phyloP scores from a whole-genome alignment of 345 rosid genomes.

The Arabidopsis thaliana region DNA sequence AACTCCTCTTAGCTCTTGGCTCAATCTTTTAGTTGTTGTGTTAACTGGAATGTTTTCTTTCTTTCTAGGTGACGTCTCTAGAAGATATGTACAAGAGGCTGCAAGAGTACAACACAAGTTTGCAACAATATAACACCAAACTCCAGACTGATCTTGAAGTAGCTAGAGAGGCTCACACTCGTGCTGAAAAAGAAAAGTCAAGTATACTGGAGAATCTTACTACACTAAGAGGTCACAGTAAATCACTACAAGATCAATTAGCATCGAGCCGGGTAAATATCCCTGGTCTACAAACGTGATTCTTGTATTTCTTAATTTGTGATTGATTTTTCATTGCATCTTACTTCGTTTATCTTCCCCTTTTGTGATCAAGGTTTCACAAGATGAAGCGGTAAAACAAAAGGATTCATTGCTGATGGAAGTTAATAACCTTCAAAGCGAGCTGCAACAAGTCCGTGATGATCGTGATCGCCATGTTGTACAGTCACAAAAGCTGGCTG shows the following conservation, averaged over 20 bases:
- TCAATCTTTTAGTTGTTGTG: conserved; percentile 1
- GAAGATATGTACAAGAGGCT: conserved; percentile 76
- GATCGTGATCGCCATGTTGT: conserved; percentile 79
- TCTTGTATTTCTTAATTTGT: neutral
- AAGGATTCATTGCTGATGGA: conserved; percentile 69
- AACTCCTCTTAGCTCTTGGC: neutral
- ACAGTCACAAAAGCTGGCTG: conserved; percentile 62
- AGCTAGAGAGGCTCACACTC: conserved; percentile 61
- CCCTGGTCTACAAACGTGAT: neutral
- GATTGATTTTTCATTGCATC: neutral
- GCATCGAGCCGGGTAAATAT: conserved; percentile 65
- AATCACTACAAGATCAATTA: conserved; percentile 80
- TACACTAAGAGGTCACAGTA: conserved; percentile 81
- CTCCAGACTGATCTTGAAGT: conserved; percentile 70
- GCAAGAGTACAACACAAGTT: conserved; percentile 82
- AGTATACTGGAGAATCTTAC: conserved; percentile 83
- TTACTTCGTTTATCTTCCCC: conserved; percentile 1
- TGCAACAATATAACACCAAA: conserved; percentile 83
- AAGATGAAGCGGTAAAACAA: conserved; percentile 71
- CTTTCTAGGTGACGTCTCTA: conserved; percentile 61
- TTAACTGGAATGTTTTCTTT: neutral
- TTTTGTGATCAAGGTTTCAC: conserved; percentile 57
- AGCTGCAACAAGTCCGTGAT: conserved; percentile 79
- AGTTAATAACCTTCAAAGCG: conserved; percentile 73
- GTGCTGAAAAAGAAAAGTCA: conserved; percentile 78